phyloP scores from a whole-genome alignment of 1,284 basidiomycete species.

The Ustilago hordei region DNA sequence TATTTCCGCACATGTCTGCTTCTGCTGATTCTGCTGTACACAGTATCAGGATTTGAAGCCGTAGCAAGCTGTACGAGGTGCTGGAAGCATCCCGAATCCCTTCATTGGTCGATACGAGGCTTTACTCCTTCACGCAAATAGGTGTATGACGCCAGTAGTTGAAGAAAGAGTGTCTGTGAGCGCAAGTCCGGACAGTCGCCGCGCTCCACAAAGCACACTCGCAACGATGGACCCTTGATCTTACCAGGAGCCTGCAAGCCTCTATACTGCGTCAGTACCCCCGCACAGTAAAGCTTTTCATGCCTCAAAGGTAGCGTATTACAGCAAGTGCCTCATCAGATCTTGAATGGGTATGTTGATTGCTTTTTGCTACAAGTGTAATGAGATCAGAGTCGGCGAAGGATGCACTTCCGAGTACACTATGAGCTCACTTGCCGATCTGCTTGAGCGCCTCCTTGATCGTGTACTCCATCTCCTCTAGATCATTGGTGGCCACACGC shows the following conservation, averaged over 20 bases:
- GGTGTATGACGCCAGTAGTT: background rate
- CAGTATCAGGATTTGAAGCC: background rate
- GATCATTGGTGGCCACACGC: conserved; percentile 64
- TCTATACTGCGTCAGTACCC: background rate
- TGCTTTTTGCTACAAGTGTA: background rate
- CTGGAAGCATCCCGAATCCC: background rate
- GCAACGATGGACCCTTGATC: background rate
- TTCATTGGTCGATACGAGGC: no score
- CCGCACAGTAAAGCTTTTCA: background rate
- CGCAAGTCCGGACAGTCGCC: conserved; percentile 9
- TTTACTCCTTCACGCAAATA: no score
- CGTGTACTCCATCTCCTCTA: conserved; percentile 68
- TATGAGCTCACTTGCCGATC: conserved; percentile 36
- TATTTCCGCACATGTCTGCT: background rate
- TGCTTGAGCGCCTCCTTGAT: conserved; percentile 66
- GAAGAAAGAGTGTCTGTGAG: no score
- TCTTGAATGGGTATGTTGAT: conserved; percentile 19
- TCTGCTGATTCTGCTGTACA: background rate
- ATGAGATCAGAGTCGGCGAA: background rate
- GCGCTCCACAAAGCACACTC: conserved; percentile 16
- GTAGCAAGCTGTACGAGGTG: background rate
- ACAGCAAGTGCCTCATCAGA: background rate
- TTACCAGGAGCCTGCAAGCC: background rate
- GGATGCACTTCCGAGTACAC: background rate
- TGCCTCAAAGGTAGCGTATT: background rate